Evolutionary conservation across 2,329 filamentous ascomycete species (phyloP).

Genomic region (Polychaeton citri): DNA sequence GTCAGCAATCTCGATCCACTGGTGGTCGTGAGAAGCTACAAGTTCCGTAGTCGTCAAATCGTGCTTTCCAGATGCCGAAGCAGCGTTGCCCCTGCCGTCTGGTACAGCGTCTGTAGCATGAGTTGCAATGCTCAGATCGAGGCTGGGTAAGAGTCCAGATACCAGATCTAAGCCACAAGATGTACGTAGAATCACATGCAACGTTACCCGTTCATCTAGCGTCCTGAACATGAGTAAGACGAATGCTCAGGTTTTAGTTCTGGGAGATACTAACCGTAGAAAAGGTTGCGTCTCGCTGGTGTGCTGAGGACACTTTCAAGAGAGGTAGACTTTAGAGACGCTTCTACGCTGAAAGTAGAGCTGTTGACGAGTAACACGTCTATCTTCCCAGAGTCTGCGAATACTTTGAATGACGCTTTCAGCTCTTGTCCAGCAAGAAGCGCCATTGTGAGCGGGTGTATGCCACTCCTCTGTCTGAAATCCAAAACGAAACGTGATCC

Average conservation of each 20-base stretch:
- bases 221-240: neutral
- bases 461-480: too few relatives aligned
- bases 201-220: conserved; percentile 1
- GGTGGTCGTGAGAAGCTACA: conserved; percentile 4
- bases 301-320: neutral
- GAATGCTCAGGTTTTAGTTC: neutral
- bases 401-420: neutral
- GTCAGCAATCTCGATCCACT: conserved; percentile 9
- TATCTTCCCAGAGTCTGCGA: neutral
- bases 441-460: too few relatives aligned
- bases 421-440: neutral
- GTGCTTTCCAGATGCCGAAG: conserved; percentile 18
- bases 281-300: neutral
- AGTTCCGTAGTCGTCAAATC: conserved; percentile 12
- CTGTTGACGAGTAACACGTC: neutral
- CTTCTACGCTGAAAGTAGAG: neutral
- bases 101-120: conserved; percentile 21
- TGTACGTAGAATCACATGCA: neutral
- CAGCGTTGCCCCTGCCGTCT: conserved; percentile 13
- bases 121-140: conserved; percentile 16
- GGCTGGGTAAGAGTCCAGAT: conserved; percentile 10
- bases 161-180: neutral
- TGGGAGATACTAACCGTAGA: conserved; percentile 3
- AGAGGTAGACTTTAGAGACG: neutral
- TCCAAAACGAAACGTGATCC: too few relatives aligned